These are phyloP conservation scores for Aspergillus viridinutans DNA, from an alignment of 2,329 filamentous ascomycete genomes.

Conservation along the genomic window DNA sequence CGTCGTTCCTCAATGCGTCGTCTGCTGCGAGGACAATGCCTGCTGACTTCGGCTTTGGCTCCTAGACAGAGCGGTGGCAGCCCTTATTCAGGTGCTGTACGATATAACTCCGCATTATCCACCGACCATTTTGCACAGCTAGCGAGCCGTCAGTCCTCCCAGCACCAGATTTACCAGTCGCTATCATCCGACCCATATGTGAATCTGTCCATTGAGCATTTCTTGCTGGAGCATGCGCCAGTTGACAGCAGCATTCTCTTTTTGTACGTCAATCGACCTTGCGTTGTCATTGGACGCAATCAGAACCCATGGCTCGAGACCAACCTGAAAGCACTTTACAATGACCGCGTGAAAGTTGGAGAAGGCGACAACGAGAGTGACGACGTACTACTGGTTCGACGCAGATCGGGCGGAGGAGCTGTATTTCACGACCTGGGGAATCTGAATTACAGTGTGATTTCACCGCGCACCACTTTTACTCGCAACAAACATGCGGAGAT, in stretches of 20 bases:
- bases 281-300: slow-evolving; percentile 88
- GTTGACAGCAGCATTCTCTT: slow-evolving; percentile 73
- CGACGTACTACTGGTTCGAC: slow-evolving; percentile 65
- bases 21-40: slow-evolving; percentile 13
- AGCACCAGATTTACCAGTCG: slow-evolving; percentile 66
- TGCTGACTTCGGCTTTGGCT: slow-evolving; percentile 11
- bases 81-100: slow-evolving; percentile 2
- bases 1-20: background rate
- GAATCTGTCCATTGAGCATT: slow-evolving; percentile 92
- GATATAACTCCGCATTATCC: slow-evolving; percentile 29
- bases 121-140: slow-evolving; percentile 31
- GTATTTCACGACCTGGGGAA: slow-evolving; percentile 95
- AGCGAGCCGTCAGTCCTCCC: slow-evolving; percentile 29
- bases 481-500: slow-evolving; percentile 86
- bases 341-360: slow-evolving; percentile 22
- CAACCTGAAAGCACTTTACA: slow-evolving; percentile 62
- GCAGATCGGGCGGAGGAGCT: slow-evolving; percentile 82
- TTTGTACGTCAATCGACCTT: slow-evolving; percentile 81
- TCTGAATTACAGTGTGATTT: slow-evolving; percentile 91
- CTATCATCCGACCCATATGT: slow-evolving; percentile 69
- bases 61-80: slow-evolving; percentile 8
- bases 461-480: slow-evolving; percentile 70
- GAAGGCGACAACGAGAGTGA: slow-evolving; percentile 16
- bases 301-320: slow-evolving; percentile 97
- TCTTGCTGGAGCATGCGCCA: slow-evolving; percentile 71